Evolutionary conservation across 371 early-diverging fungal species (phyloP).

Genomic region (Apophysomyces trapeziformis): DNA sequence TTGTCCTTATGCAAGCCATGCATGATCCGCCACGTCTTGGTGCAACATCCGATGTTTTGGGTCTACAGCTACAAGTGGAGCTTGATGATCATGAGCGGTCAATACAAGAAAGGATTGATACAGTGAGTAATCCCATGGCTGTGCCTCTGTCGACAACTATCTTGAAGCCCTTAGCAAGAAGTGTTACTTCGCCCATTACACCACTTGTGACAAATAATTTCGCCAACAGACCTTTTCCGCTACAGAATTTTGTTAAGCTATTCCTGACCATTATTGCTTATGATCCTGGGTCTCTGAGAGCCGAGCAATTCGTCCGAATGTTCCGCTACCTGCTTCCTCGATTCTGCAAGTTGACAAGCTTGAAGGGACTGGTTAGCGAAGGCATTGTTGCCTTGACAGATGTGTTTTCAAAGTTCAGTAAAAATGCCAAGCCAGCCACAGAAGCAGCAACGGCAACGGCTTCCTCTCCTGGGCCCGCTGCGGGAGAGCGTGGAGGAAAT

Average conservation of each 20-base stretch:
- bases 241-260: slow-evolving; percentile 62
- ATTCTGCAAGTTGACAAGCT: slow-evolving; percentile 35
- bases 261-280: slow-evolving; percentile 71
- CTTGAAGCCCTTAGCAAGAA: slow-evolving; percentile 43
- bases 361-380: slow-evolving; percentile 48
- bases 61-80: slow-evolving; percentile 52
- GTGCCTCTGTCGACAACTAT: slow-evolving; percentile 44
- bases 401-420: slow-evolving; percentile 60
- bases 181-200: slow-evolving; percentile 42
- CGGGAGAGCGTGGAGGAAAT: too few relatives aligned
- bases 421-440: slow-evolving; percentile 48
- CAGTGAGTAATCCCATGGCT: slow-evolving; percentile 45
- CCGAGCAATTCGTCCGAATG: slow-evolving; percentile 69
- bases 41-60: slow-evolving; percentile 47
- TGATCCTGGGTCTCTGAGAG: slow-evolving; percentile 66
- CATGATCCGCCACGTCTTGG: slow-evolving; percentile 43
- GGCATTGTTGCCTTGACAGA: slow-evolving; percentile 61
- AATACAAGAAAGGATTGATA: slow-evolving; percentile 51
- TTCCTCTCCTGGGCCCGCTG: not conserved
- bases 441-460: slow-evolving; percentile 5
- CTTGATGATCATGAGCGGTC: slow-evolving; percentile 52
- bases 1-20: slow-evolving; percentile 49
- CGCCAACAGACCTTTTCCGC: slow-evolving; percentile 47
- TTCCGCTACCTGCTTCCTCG: slow-evolving; percentile 50
- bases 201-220: slow-evolving; percentile 36